Base-by-base conservation (phyloP, 805 yeast genomes). In the Candida stauntonica region DNA sequence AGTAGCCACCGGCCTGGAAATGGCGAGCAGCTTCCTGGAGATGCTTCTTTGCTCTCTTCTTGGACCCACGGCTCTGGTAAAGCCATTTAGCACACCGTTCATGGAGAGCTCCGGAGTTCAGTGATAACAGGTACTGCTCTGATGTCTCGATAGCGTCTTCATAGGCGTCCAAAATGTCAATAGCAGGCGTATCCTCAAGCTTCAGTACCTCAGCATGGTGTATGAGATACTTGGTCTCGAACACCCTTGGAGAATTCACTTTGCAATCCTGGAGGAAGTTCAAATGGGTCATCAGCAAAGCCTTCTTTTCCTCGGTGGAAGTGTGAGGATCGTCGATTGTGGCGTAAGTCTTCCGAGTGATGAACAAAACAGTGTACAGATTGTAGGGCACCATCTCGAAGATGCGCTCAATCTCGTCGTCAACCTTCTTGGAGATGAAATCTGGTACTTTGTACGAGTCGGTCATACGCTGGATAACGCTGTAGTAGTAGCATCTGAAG, bases 71-170 rank as follows among this genome's bases (percentile, higher is more conserved):
- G 9, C 23, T 26, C 5, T 31, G 21, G 17, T 33, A 37, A 12
- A 51, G 16, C 55, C 77, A 68, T 17, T 49, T 36, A 8, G 67
- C 73, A 52, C 77, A 71, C 15, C 67, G 55, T 36, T 68, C 66
- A 40, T 64, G 58, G 7, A 63, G 62, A 35, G 64, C 41, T 2
- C 70, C 75, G 5, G 60, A 61, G 34, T 71, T 75, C 19, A 61
- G 54, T 47, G 61, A 52, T 15, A 58, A 48, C 9, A 59, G 57
- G 26, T 51, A 41, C n/a, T 45, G 44, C 5, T 54, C 50, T 1
- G 73, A 68, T 4, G 42, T 35, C n/a, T 63, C 67, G n/a, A 72
- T 59, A 0, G 77, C 70, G 17, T 59, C 65, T 36, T 71, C 74
- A 47, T 66, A 74, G 14, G 55, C 44, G 41, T 73, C 78, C 7